phyloP scores from a whole-genome alignment of 2,329 filamentous ascomycete species.

The Chrysosporium keratinophilum region DNA sequence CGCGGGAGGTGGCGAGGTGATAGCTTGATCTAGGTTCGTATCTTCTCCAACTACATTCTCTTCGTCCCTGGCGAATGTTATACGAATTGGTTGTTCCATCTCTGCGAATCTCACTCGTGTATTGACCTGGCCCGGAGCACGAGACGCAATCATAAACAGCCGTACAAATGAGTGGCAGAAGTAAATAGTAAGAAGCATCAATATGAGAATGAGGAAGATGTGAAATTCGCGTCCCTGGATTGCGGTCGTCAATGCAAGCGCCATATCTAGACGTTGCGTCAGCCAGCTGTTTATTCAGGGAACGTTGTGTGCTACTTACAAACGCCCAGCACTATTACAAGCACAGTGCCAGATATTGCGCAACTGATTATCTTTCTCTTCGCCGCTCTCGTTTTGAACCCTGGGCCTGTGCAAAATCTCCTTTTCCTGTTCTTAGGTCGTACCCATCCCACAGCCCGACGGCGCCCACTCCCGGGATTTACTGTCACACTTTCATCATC shows the following conservation, averaged over 20 bases:
- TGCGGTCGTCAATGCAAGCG: conserved; percentile 56
- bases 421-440: conserved; percentile 1
- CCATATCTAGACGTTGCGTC: conserved; percentile 49
- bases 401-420: conserved; percentile 17
- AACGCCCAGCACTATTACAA: conserved; percentile 49
- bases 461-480: not conserved
- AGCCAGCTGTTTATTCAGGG: not conserved
- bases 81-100: conserved; percentile 62
- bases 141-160: conserved; percentile 56
- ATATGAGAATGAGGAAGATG: conserved; percentile 66
- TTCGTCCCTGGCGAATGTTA: conserved; percentile 64
- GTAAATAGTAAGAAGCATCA: conserved; percentile 63
- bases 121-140: conserved; percentile 30
- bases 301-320: conserved; percentile 45
- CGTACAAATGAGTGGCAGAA: conserved; percentile 71
- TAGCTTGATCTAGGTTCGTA: conserved; percentile 36
- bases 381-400: conserved; percentile 17
- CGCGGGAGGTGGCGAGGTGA: conserved; percentile 57
- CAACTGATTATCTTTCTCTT: conserved; percentile 46
- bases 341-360: conserved; percentile 55
- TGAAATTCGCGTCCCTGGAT: conserved; percentile 61
- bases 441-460: not conserved
- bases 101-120: conserved; percentile 56
- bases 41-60: conserved; percentile 47
- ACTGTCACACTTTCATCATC: not conserved